These are phyloP conservation scores for Cystofilobasidium macerans DNA, from an alignment of 768 basidiomycete species.

Conservation along the genomic window DNA sequence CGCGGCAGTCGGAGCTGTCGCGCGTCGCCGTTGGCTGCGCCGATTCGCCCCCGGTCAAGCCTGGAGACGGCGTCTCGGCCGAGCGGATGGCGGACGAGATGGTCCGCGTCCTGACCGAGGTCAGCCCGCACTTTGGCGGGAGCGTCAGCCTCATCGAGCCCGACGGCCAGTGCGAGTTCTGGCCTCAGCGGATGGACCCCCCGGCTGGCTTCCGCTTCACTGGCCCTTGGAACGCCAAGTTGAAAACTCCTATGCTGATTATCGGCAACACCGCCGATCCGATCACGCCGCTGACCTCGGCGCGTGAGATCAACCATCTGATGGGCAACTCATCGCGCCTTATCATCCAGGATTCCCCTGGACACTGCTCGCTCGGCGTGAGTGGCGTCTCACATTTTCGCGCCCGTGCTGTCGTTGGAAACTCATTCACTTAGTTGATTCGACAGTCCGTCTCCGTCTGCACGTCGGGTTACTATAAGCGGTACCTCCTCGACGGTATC, in stretches of 20 bases:
- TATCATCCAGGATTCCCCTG: slow-evolving; percentile 17
- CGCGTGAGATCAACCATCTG: slow-evolving; percentile 10
- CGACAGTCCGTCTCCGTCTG: slow-evolving; percentile 8
- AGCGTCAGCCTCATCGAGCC: slow-evolving; percentile 13
- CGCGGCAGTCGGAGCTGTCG: slow-evolving; percentile 24
- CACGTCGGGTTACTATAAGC: neutral
- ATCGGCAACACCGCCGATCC: slow-evolving; percentile 23
- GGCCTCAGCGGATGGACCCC: neutral
- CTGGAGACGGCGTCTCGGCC: neutral
- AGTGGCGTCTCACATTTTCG: neutral
- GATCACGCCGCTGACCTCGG: slow-evolving; percentile 10
- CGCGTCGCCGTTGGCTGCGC: slow-evolving; percentile 28
- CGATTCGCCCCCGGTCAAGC: slow-evolving; percentile 11
- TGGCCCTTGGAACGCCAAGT: slow-evolving; percentile 21
- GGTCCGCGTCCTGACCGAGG: slow-evolving; percentile 2
- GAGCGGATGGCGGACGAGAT: slow-evolving; percentile 3
- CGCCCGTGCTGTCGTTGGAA: neutral
- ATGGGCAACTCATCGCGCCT: slow-evolving; percentile 20
- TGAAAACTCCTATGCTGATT: slow-evolving; percentile 10
- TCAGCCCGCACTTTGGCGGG: slow-evolving; percentile 6
- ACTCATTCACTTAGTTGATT: neutral
- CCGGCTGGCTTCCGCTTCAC: slow-evolving; percentile 15
- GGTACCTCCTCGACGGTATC: neutral
- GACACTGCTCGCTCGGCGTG: slow-evolving; percentile 9
- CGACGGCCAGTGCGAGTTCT: slow-evolving; percentile 21